Conservation (phyloP, 1,139 yeast species). For the Suhomyces yuchorum region DNA sequence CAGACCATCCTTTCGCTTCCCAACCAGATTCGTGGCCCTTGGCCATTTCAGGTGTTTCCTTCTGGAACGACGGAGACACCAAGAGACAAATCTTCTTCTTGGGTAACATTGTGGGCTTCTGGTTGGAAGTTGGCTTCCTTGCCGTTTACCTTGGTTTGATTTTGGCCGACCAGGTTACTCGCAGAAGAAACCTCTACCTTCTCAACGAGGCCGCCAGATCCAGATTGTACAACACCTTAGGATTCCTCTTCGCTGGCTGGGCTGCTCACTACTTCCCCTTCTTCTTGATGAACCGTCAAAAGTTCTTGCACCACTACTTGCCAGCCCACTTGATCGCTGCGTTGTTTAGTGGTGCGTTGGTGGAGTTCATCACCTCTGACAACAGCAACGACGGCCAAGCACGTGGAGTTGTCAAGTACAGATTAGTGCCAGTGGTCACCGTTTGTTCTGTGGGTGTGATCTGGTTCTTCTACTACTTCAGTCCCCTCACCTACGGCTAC, state of each 20-base stretch:
- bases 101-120: conserved; percentile 92
- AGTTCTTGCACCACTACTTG: conserved; percentile 90
- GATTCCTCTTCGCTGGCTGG: conserved; percentile 89
- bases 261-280: conserved; percentile 87
- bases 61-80: conserved; percentile 78
- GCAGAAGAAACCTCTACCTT: conserved; percentile 67
- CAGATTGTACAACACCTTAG: conserved; percentile 76
- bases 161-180: conserved; percentile 74
- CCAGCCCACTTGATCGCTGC: conserved; percentile 96
- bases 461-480: conserved; percentile 70
- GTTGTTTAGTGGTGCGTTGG: conserved; percentile 74
- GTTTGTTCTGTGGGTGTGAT: conserved; percentile 51
- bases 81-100: conserved; percentile 80
- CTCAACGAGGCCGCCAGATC: conserved; percentile 66
- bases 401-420: conserved; percentile 28
- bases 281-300: conserved; percentile 89
- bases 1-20: conserved; percentile 95
- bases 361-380: conserved; percentile 77
- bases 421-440: conserved; percentile 38
- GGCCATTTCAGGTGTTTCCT: conserved; percentile 86
- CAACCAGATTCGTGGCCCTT: conserved; percentile 96
- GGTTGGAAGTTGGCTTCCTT: conserved; percentile 75
- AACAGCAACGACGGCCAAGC: conserved; percentile 35
- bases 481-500: conserved; percentile 87
- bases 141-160: conserved; percentile 63